These are phyloP conservation scores for Aspergillus avenaceus DNA, from an alignment of 495 filamentous ascomycete genomes.

Conservation along the genomic window DNA sequence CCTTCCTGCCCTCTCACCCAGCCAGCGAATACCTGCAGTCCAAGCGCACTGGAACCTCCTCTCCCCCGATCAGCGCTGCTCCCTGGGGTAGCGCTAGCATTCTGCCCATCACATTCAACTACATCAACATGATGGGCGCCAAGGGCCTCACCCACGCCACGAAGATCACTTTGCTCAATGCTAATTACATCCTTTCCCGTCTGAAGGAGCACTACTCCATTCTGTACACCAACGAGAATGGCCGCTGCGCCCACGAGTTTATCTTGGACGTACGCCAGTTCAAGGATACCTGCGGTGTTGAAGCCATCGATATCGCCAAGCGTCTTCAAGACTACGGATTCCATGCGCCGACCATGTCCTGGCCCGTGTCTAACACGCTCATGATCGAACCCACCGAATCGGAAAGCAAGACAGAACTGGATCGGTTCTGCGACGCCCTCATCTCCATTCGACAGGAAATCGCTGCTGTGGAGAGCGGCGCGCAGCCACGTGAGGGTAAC, in stretches of 20 bases:
- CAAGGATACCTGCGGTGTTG: constrained; percentile 78
- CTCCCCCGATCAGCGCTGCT: constrained; percentile 75
- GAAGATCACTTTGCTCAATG: constrained; percentile 90
- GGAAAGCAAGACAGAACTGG: constrained; percentile 89
- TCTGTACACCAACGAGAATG: constrained; percentile 84
- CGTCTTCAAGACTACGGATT: constrained; percentile 98
- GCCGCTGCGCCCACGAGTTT: constrained; percentile 96
- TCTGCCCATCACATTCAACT: constrained; percentile 94
- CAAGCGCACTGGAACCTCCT: constrained; percentile 55
- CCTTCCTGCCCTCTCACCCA: constrained; percentile 76
- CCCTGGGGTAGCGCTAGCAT: constrained; percentile 92
- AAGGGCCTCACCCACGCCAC: constrained; percentile 91
- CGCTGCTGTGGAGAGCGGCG: constrained; percentile 74
- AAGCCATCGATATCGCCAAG: constrained; percentile 97
- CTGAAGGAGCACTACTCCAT: constrained; percentile 88
- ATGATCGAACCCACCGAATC: constrained; percentile 99
- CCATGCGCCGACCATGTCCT: constrained; percentile 97
- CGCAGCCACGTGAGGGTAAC: constrained; percentile 74
- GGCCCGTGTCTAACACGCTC: constrained; percentile 92
- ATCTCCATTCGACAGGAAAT: constrained; percentile 90
- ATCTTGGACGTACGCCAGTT: constrained; percentile 89
- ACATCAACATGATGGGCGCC: constrained; percentile 95
- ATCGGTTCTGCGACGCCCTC: constrained; percentile 90
- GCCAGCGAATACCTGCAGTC: constrained; percentile 51
- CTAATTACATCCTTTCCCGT: constrained; percentile 93